Conservation (phyloP, 768 basidiomycete species). For the Cystofilobasidium macerans region DNA sequence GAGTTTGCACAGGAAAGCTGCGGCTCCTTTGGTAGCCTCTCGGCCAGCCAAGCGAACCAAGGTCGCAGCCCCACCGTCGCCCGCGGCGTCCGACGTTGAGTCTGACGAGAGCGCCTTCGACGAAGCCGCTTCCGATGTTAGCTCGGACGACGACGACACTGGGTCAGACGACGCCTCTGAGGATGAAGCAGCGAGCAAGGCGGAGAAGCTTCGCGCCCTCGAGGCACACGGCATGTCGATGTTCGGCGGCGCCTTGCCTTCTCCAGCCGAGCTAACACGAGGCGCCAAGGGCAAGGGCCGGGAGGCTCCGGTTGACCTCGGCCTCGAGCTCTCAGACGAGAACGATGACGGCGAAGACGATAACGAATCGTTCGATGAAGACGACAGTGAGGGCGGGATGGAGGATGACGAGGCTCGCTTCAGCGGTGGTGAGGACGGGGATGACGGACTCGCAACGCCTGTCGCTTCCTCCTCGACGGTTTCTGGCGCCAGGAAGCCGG, state of each 20-base stretch:
- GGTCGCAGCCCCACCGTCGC: neutral
- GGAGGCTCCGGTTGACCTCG: neutral
- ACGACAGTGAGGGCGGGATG: slow-evolving; percentile 18
- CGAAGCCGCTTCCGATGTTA: neutral
- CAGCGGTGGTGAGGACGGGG: slow-evolving; percentile 26
- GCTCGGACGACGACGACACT: slow-evolving; percentile 26
- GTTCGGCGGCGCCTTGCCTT: slow-evolving; percentile 28
- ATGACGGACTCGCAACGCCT: slow-evolving; percentile 28
- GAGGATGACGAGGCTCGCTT: slow-evolving; percentile 7
- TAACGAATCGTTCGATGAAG: slow-evolving; percentile 20
- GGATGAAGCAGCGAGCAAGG: slow-evolving; percentile 22
- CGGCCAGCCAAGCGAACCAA: neutral
- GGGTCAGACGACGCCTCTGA: slow-evolving; percentile 21
- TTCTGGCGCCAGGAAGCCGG: slow-evolving; percentile 9
- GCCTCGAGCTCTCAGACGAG: slow-evolving; percentile 10
- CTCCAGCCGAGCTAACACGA: slow-evolving; percentile 24
- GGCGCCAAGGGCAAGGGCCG: slow-evolving; percentile 21
- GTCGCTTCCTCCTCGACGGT: neutral
- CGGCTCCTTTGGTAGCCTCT: neutral
- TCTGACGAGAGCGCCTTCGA: neutral
- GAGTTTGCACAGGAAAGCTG: neutral
- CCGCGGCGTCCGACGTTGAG: neutral
- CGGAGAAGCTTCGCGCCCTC: slow-evolving; percentile 34
- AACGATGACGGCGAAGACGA: slow-evolving; percentile 18
- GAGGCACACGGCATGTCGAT: slow-evolving; percentile 36